Conservation (phyloP, 2,329 filamentous ascomycete species). For the Verticillium tricorpus region DNA sequence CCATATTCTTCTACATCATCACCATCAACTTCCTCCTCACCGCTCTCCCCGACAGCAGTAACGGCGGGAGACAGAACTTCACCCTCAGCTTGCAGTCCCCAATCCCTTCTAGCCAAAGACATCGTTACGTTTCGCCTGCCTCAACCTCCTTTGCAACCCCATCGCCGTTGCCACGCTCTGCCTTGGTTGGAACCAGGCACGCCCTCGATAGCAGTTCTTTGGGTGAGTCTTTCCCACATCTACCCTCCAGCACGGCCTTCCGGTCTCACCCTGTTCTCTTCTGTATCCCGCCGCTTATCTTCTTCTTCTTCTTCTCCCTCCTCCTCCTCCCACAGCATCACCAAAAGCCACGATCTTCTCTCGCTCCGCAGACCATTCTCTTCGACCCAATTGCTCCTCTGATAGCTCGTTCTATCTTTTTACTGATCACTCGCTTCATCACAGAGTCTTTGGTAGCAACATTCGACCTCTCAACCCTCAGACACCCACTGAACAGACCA, state of each 20-base stretch:
- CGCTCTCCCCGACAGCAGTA: neutral
- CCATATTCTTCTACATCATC: neutral
- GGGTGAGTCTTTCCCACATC: neutral
- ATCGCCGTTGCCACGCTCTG: neutral
- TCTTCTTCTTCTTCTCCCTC: slow-evolving; percentile 6
- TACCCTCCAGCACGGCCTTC: neutral
- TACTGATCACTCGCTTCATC: slow-evolving; percentile 51
- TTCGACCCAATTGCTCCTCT: slow-evolving; percentile 41
- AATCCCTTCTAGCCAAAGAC: neutral
- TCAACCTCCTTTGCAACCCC: neutral
- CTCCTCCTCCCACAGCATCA: slow-evolving; percentile 38
- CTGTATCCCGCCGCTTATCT: neutral
- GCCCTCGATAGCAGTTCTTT: neutral
- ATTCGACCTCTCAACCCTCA: slow-evolving; percentile 26
- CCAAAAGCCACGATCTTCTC: slow-evolving; percentile 25
- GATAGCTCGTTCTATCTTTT: slow-evolving; percentile 57
- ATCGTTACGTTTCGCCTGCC: neutral
- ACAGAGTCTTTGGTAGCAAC: slow-evolving; percentile 48
- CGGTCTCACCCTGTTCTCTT: neutral
- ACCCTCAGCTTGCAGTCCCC: neutral
- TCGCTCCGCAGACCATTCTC: slow-evolving; percentile 30
- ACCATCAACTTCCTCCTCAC: neutral
- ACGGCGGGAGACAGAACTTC: neutral
- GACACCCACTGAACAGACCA: neutral
- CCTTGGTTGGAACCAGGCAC: neutral